Evolutionary conservation across 164 flowering plant species (phyloP).

Genomic region (Magnolia kwangsiensis): DNA sequence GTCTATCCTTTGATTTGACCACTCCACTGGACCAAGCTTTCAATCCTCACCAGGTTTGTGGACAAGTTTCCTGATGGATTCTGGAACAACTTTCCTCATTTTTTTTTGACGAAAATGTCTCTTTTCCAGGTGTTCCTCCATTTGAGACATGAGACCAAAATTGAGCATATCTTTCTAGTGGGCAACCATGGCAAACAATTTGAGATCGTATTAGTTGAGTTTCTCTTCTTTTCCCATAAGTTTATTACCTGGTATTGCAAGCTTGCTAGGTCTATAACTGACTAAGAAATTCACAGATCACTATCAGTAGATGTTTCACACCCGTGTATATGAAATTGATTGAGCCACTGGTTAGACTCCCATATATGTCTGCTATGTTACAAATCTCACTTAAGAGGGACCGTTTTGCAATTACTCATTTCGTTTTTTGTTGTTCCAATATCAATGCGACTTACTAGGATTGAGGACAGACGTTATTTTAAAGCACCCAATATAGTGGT

Average conservation of each 20-base stretch:
- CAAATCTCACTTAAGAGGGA: no score
- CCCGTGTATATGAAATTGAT: no score
- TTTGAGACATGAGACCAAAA: slow-evolving; percentile 78
- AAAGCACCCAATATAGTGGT: no score
- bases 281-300: no score
- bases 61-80: neutral
- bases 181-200: slow-evolving; percentile 62
- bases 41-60: slow-evolving; percentile 84
- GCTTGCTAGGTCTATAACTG: neutral
- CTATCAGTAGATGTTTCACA: no score
- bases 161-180: slow-evolving; percentile 79
- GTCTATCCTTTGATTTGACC: slow-evolving; percentile 61
- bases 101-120: slow-evolving; percentile 10
- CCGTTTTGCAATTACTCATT: no score
- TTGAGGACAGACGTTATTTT: no score
- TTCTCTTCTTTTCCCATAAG: slow-evolving; percentile 3
- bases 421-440: no score
- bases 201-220: slow-evolving; percentile 67
- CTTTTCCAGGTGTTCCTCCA: slow-evolving; percentile 76
- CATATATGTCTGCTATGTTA: no score
- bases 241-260: neutral
- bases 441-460: no score
- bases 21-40: slow-evolving; percentile 61
- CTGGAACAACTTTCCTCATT: neutral
- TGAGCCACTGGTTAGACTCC: no score